Evolutionary conservation across 2,329 filamentous ascomycete genomes (phyloP).

Genomic region (Penicillium sp.): DNA sequence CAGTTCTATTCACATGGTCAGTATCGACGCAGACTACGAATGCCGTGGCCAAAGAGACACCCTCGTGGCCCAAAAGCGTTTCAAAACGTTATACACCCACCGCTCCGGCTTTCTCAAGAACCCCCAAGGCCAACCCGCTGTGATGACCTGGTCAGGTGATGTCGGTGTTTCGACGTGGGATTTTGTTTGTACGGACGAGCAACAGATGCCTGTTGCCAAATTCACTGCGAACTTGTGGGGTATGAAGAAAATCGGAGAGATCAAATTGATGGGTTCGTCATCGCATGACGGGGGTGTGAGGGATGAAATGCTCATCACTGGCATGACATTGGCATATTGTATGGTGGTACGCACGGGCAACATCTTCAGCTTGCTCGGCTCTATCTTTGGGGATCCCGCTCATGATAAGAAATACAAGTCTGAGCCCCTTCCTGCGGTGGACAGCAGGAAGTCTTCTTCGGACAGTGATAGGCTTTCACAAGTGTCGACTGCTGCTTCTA

Average conservation of each 20-base stretch:
- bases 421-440: background rate
- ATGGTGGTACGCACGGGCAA: slow-evolving; percentile 27
- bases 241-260: slow-evolving; percentile 25
- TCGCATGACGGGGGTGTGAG: slow-evolving; percentile 15
- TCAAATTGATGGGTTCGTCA: slow-evolving; percentile 27
- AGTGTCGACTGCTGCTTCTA: background rate
- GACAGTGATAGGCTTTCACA: background rate
- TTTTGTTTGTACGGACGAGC: slow-evolving; percentile 32
- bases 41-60: slow-evolving; percentile 23
- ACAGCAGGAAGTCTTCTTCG: background rate
- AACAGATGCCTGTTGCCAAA: slow-evolving; percentile 29
- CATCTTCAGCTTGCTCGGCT: slow-evolving; percentile 26
- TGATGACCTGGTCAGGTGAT: slow-evolving; percentile 31
- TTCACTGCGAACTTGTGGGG: slow-evolving; percentile 27
- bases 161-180: slow-evolving; percentile 31
- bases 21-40: slow-evolving; percentile 30
- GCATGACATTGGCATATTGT: slow-evolving; percentile 28
- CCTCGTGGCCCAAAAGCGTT: slow-evolving; percentile 28
- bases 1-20: slow-evolving; percentile 23
- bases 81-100: slow-evolving; percentile 29
- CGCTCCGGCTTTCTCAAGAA: slow-evolving; percentile 25
- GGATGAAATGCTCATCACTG: slow-evolving; percentile 32
- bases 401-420: slow-evolving; percentile 14
- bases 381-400: slow-evolving; percentile 20
- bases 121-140: slow-evolving; percentile 14